phyloP scores from a whole-genome alignment of 306 rosid species.

The Cercis canadensis region DNA sequence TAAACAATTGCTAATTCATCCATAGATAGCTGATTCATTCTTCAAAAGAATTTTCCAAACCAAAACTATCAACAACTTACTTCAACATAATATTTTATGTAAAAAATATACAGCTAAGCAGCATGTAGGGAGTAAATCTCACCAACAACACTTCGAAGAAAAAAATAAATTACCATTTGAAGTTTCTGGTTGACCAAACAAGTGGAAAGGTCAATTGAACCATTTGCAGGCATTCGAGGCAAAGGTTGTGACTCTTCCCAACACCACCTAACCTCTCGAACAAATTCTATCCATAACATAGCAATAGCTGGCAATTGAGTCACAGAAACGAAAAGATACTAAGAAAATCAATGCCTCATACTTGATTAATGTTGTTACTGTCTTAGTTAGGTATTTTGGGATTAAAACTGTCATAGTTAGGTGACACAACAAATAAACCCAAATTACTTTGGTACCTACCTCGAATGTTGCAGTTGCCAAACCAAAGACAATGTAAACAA shows the following conservation, averaged over 20 bases:
- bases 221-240: slow-evolving; percentile 77
- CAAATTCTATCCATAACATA: slow-evolving; percentile 91
- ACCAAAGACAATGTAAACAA: slow-evolving; percentile 92
- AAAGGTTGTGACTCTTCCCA: slow-evolving; percentile 97
- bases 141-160: slow-evolving; percentile 37
- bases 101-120: slow-evolving; percentile 23
- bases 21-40: background rate
- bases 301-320: slow-evolving; percentile 70
- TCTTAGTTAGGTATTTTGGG: background rate
- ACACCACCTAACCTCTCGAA: slow-evolving; percentile 95
- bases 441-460: slow-evolving; percentile 56
- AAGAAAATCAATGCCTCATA: slow-evolving; percentile 29
- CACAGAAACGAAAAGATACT: slow-evolving; percentile 40
- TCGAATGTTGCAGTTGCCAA: slow-evolving; percentile 92
- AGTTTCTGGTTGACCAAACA: slow-evolving; percentile 93
- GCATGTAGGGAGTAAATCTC: slow-evolving; percentile 26
- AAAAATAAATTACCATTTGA: slow-evolving; percentile 71
- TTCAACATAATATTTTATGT: slow-evolving; percentile 1
- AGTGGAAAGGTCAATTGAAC: slow-evolving; percentile 82
- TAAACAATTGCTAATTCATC: background rate
- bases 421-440: slow-evolving; percentile 38
- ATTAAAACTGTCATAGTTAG: background rate
- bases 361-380: slow-evolving; percentile 21
- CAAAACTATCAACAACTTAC: no score
- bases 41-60: no score